A percentile compares a stretch with the other conserved stretches of the same genome.
These are phyloP conservation scores for Cytospora chrysosperma DNA, from an alignment of 2,329 filamentous ascomycete species.

Conservation along the genomic window DNA sequence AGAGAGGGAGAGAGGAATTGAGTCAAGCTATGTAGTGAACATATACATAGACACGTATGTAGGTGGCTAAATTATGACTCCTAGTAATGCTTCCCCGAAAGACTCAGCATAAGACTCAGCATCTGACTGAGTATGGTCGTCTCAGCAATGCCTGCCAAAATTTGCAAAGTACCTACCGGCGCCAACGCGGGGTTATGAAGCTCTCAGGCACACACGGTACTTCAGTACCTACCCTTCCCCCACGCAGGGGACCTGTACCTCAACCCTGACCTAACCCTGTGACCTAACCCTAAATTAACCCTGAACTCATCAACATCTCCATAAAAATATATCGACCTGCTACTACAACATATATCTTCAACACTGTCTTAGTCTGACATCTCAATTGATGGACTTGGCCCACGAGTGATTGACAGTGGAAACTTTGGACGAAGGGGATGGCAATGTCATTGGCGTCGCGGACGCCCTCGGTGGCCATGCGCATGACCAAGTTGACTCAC, in stretches of 20 bases:
- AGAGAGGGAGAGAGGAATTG: conserved; percentile 10
- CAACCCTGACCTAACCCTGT: not conserved
- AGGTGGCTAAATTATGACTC: not conserved
- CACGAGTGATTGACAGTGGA: not conserved
- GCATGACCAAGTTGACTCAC: too few relatives aligned
- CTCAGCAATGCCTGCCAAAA: not conserved
- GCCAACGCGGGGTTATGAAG: not conserved
- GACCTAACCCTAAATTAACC: not conserved
- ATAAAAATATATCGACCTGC: too few relatives aligned
- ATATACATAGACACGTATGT: not conserved
- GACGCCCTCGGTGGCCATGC: not conserved
- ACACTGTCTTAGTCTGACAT: not conserved
- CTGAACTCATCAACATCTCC: not conserved
- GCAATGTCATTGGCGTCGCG: not conserved
- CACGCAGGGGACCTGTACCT: not conserved
- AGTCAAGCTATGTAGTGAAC: conserved; percentile 7
- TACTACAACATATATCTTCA: not conserved
- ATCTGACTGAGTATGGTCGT: too few relatives aligned
- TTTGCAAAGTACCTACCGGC: not conserved
- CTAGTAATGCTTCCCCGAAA: too few relatives aligned
- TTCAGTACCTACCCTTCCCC: too few relatives aligned
- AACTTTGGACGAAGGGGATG: not conserved
- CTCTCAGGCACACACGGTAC: not conserved
- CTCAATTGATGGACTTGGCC: not conserved
- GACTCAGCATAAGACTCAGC: too few relatives aligned